Evolutionary conservation across 2,329 filamentous ascomycete genomes (phyloP).

Genomic region (Alternaria gaisen): DNA sequence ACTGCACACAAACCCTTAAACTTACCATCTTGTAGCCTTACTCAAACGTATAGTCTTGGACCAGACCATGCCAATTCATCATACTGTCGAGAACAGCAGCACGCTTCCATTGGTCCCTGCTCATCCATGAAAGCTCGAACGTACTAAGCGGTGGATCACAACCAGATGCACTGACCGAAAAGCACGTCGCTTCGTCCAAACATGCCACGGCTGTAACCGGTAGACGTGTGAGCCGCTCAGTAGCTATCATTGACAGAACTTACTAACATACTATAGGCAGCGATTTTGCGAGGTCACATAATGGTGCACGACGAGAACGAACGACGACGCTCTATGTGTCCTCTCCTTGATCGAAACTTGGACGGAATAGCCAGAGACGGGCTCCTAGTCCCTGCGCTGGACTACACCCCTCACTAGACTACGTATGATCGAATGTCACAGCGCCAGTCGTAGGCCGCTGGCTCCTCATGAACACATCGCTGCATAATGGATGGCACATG

Average conservation of each 20-base stretch:
- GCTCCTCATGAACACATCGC: neutral
- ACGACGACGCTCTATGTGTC: neutral
- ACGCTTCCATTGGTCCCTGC: neutral
- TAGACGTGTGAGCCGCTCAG: too few species aligned
- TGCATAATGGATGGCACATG: neutral
- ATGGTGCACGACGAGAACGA: neutral
- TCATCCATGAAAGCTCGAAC: neutral
- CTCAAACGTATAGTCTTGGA: neutral
- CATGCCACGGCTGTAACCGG: neutral
- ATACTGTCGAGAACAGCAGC: neutral
- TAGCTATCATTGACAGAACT: neutral
- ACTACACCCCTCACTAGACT: neutral
- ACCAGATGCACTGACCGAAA: neutral
- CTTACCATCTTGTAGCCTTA: rapidly evolving
- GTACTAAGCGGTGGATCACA: neutral
- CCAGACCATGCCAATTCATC: neutral
- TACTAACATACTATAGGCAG: neutral
- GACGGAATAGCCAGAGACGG: neutral
- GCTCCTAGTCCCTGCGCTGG: neutral
- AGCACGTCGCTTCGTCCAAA: neutral
- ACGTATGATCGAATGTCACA: neutral
- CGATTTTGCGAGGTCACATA: neutral
- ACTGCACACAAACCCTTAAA: rapidly evolving
- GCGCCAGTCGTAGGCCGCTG: neutral
- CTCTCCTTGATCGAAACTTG: neutral